Base-by-base conservation (phyloP, 2,329 filamentous ascomycete species). In the Botrytis galanthina region DNA sequence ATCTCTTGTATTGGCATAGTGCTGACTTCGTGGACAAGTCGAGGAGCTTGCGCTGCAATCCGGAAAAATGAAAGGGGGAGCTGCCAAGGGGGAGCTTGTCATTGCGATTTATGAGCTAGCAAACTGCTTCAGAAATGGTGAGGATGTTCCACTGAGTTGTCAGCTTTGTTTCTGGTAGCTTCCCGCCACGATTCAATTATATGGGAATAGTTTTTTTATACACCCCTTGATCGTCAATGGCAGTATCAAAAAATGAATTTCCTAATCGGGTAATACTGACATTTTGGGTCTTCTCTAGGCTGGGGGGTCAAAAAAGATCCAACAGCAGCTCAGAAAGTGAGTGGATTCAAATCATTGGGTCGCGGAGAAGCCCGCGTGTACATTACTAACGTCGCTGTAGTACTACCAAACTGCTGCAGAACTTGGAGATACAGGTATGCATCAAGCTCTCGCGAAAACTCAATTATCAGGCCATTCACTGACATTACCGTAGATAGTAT, bases 401-500 rank as follows among this genome's bases (percentile, higher is more conserved):
- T 99, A 98, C 83, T 99, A 98, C 83, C 95, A 98, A 84, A 98
- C 95, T 16, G 96, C 96, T 42, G 96, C 96, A 75, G 98, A 99
- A 82, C 85, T 99, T 77, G 96, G 96, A 75, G 96, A 99, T 83
- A 93, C 93, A 62, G 89, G 89, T 90, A 83, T 80, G 87, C 76
- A 70, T 42, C 61, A 48, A 61, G 69, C 76, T 68, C 64, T 48
- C 76, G 76, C 74, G 74, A 69, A 57, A 60, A 75, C 66, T 71
- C 63, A 44, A 57, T 32, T 61, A 63, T 72, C 44, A 61, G 57
- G 73, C 72, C 66, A 61, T 69, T 66, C 44, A 78, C 78, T 81
- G 57, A 80, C 75, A 75, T 75, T 77, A 75, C 76, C 74, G 75
- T 78, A 90, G 96, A 99, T 84, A 96, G 95, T 73, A 97, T 98